A percentile compares a stretch with the other conserved stretches of the same genome.
These are phyloP conservation scores for Trichoderma sp. DNA, from an alignment of 2,329 filamentous ascomycete species.

Conservation along the genomic window DNA sequence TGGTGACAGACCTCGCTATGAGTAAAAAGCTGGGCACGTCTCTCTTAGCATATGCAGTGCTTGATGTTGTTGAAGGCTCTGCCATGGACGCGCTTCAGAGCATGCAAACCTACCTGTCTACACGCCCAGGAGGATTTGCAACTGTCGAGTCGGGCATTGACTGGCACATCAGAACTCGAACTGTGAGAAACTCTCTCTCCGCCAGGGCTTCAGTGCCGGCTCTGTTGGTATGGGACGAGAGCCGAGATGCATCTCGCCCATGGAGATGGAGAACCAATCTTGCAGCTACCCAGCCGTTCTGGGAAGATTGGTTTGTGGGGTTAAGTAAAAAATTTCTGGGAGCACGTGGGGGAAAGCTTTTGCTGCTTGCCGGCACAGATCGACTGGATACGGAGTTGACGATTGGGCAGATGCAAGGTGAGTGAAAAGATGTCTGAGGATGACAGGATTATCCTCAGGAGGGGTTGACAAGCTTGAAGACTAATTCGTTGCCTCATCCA, in stretches of 20 bases:
- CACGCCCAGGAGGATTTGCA: slow-evolving; percentile 77
- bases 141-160: slow-evolving; percentile 80
- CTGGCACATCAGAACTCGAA: slow-evolving; percentile 90
- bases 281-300: slow-evolving; percentile 81
- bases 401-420: slow-evolving; percentile 96
- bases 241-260: slow-evolving; percentile 46
- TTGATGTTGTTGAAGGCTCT: slow-evolving; percentile 95
- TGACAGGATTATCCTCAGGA: not conserved
- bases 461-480: not conserved
- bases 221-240: slow-evolving; percentile 61
- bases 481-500: slow-evolving; percentile 34
- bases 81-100: slow-evolving; percentile 92
- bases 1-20: slow-evolving; percentile 81
- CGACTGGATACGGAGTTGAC: slow-evolving; percentile 87
- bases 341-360: slow-evolving; percentile 79
- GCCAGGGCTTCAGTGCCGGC: slow-evolving; percentile 86
- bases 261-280: slow-evolving; percentile 91
- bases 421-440: slow-evolving; percentile 25
- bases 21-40: slow-evolving; percentile 66
- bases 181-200: slow-evolving; percentile 80
- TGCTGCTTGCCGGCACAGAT: slow-evolving; percentile 87
- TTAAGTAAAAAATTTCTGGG: slow-evolving; percentile 86
- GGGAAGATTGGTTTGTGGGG: slow-evolving; percentile 91
- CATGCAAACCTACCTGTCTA: slow-evolving; percentile 91
- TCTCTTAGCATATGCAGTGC: slow-evolving; percentile 82